phyloP scores from a whole-genome alignment of 2,329 filamentous ascomycete genomes.

The Didymella glomerata region DNA sequence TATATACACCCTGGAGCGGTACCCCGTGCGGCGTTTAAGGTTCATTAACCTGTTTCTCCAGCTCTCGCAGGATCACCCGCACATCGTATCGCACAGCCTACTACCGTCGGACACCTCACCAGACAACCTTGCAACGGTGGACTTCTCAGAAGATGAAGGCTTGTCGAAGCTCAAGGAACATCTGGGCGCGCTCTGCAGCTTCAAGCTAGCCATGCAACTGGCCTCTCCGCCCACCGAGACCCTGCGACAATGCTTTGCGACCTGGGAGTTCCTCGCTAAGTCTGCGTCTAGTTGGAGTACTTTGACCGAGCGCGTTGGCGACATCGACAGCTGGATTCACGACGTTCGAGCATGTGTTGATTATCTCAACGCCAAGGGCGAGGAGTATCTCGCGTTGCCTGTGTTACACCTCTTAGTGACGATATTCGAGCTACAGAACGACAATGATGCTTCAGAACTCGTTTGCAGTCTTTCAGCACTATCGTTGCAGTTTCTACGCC shows the following conservation, averaged over 20 bases:
- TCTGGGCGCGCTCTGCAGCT: conserved; percentile 45
- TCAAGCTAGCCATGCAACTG: conserved; percentile 56
- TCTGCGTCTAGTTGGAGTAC: conserved; percentile 45
- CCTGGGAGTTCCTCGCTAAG: conserved; percentile 53
- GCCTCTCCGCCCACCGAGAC: conserved; percentile 30
- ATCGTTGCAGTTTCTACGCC: conserved; percentile 64
- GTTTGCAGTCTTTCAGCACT: conserved; percentile 57
- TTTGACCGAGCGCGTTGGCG: conserved; percentile 59
- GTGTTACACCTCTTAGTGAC: conserved; percentile 60
- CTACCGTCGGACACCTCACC: conserved; percentile 4
- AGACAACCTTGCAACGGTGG: conserved; percentile 2
- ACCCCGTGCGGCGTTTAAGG: conserved; percentile 47
- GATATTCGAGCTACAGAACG: conserved; percentile 57
- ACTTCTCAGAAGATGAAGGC: conserved; percentile 42
- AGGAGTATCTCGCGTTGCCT: conserved; percentile 59
- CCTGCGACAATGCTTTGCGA: conserved; percentile 44
- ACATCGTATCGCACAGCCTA: conserved; percentile 56
- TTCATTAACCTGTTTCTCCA: conserved; percentile 39
- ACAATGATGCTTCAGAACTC: conserved; percentile 49
- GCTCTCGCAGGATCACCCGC: conserved; percentile 65
- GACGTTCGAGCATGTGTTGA: conserved; percentile 64
- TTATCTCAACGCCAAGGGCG: conserved; percentile 66
- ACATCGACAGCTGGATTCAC: conserved; percentile 58
- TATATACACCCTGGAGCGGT: conserved; percentile 39
- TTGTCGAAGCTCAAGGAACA: conserved; percentile 48